Conservation (phyloP, 2,329 filamentous ascomycete genomes). For the Gaeumannomyces sp. region DNA sequence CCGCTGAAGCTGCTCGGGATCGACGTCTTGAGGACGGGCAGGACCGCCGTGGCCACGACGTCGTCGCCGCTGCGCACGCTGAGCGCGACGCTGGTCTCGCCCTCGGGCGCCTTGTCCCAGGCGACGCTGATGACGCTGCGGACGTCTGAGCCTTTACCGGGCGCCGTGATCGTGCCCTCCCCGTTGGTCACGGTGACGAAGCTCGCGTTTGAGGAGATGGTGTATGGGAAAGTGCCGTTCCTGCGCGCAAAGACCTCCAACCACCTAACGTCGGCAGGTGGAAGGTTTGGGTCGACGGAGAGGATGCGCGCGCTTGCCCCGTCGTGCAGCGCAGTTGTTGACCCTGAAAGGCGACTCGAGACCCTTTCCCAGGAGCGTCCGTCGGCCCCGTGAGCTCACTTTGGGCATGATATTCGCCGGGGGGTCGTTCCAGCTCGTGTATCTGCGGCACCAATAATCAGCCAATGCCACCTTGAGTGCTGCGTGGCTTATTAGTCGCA, state of each 20-base stretch:
- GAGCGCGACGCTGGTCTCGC: slow-evolving; percentile 26
- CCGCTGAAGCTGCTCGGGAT: slow-evolving; percentile 19
- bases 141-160: slow-evolving; percentile 21
- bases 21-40: slow-evolving; percentile 32
- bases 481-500: too few relatives aligned
- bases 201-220: slow-evolving; percentile 29
- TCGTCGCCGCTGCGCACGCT: slow-evolving; percentile 27
- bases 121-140: slow-evolving; percentile 34
- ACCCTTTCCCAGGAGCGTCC: slow-evolving; percentile 10
- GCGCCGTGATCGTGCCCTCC: slow-evolving; percentile 25
- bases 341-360: slow-evolving; percentile 41
- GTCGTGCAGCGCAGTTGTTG: slow-evolving; percentile 6
- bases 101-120: slow-evolving; percentile 33
- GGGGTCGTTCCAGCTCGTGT: slow-evolving; percentile 44
- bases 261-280: slow-evolving; percentile 29
- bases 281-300: slow-evolving; percentile 20
- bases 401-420: slow-evolving; percentile 43
- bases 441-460: slow-evolving; percentile 19
- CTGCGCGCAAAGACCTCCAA: slow-evolving; percentile 41
- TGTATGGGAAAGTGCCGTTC: slow-evolving; percentile 31
- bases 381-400: slow-evolving; percentile 33
- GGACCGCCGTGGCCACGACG: slow-evolving; percentile 26
- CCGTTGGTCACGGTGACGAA: slow-evolving; percentile 32
- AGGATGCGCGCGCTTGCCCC: slow-evolving; percentile 2
- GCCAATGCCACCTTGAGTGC: too few relatives aligned